Percentiles rank a stretch among this genome's conserved stretches.
Evolutionary conservation across 2,329 filamentous ascomycete species (phyloP).

Genomic region (Aspergillus proliferans): DNA sequence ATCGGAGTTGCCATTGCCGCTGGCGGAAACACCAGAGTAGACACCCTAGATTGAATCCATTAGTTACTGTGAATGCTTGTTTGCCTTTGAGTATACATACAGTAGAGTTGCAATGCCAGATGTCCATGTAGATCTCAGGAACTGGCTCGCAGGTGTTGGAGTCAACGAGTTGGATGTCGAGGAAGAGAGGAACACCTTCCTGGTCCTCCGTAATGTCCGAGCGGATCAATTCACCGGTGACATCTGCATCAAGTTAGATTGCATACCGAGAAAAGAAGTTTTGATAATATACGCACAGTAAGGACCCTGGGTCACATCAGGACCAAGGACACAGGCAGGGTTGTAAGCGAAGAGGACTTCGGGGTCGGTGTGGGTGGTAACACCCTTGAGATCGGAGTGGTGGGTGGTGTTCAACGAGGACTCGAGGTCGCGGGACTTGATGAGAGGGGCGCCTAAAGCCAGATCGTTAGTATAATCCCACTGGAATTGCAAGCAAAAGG

Average conservation of each 20-base stretch:
- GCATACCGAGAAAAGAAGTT: not conserved
- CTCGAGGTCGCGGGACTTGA: slow-evolving; percentile 31
- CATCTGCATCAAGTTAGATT: slow-evolving; percentile 14
- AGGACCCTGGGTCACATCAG: slow-evolving; percentile 50
- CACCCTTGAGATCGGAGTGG: slow-evolving; percentile 28
- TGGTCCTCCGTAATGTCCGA: slow-evolving; percentile 32
- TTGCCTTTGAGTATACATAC: slow-evolving; percentile 8
- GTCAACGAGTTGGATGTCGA: slow-evolving; percentile 38
- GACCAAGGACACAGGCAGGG: slow-evolving; percentile 45
- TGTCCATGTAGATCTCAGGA: slow-evolving; percentile 28
- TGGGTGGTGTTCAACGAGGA: slow-evolving; percentile 33
- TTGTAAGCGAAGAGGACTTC: slow-evolving; percentile 24
- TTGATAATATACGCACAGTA: slow-evolving; percentile 35
- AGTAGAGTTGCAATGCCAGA: slow-evolving; percentile 40
- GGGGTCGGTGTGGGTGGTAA: slow-evolving; percentile 18
- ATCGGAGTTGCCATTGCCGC: slow-evolving; percentile 30
- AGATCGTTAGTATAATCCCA: slow-evolving; percentile 1
- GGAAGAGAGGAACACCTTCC: slow-evolving; percentile 33
- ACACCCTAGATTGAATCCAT: slow-evolving; percentile 22
- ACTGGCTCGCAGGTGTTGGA: slow-evolving; percentile 38
- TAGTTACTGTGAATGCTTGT: not conserved
- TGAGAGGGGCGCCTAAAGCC: slow-evolving; percentile 9
- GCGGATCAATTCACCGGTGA: slow-evolving; percentile 34
- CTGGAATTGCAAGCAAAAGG: not conserved
- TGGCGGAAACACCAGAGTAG: slow-evolving; percentile 33